phyloP scores from a whole-genome alignment of 176 grass and related monocot species.

The Lolium perenne region DNA sequence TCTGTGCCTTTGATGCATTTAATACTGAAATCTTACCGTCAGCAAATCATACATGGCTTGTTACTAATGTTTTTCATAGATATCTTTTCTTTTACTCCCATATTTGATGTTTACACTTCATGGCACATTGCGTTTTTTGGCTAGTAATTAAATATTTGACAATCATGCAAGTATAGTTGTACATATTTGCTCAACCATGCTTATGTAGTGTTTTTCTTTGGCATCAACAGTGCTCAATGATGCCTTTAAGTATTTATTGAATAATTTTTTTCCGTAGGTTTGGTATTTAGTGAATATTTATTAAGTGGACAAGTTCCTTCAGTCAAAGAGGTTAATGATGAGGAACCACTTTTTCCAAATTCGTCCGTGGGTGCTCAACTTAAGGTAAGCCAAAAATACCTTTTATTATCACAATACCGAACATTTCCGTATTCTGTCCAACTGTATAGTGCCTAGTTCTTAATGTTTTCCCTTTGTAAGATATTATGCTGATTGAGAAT shows the following conservation, averaged over 20 bases:
- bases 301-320: constrained; percentile 91
- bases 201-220: constrained; percentile 11
- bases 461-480: background rate
- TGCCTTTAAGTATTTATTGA: constrained; percentile 20
- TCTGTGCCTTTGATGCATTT: background rate
- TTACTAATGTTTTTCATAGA: background rate
- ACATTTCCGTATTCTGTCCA: background rate
- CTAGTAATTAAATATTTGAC: background rate
- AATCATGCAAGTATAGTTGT: background rate
- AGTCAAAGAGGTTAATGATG: constrained; percentile 88
- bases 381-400: constrained; percentile 55
- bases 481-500: background rate
- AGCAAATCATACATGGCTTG: constrained; percentile 3
- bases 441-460: background rate
- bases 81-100: background rate
- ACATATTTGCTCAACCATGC: background rate
- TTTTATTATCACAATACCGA: background rate
- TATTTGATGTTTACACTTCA: constrained; percentile 10
- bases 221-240: background rate
- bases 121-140: background rate
- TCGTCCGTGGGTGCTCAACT: constrained; percentile 48
- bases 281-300: constrained; percentile 95
- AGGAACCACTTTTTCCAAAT: constrained; percentile 78
- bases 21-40: background rate
- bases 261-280: constrained; percentile 52